A percentile compares a stretch with the other conserved stretches of the same genome.
Conservation (phyloP, 495 filamentous ascomycete species). For the Letharia columbiana region DNA sequence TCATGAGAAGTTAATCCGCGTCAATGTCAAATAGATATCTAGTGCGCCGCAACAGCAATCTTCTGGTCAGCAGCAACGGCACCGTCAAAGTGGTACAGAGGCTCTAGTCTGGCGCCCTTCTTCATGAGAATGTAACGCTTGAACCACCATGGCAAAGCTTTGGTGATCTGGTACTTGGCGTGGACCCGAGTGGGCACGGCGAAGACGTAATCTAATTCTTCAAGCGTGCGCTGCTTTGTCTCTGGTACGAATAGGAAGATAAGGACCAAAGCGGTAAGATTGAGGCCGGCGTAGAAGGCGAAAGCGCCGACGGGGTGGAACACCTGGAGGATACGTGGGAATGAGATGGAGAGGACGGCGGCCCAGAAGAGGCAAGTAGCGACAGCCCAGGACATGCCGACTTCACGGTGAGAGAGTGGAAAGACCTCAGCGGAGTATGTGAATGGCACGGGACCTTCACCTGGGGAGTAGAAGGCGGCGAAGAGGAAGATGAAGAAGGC, state of each 20-base stretch:
- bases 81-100: slow-evolving; percentile 56
- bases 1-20: background rate
- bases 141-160: slow-evolving; percentile 61
- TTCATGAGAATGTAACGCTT: slow-evolving; percentile 55
- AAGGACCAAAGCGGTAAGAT: slow-evolving; percentile 57
- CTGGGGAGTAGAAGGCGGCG: slow-evolving; percentile 58
- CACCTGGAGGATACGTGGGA: slow-evolving; percentile 53
- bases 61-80: slow-evolving; percentile 20
- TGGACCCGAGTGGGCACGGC: slow-evolving; percentile 59
- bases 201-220: slow-evolving; percentile 82
- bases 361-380: slow-evolving; percentile 68
- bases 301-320: slow-evolving; percentile 49
- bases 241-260: slow-evolving; percentile 72
- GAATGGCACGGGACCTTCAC: slow-evolving; percentile 64
- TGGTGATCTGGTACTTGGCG: slow-evolving; percentile 53
- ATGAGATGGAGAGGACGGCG: slow-evolving; percentile 60
- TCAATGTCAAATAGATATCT: background rate
- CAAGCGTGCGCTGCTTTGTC: slow-evolving; percentile 70
- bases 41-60: slow-evolving; percentile 15
- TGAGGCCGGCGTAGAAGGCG: slow-evolving; percentile 57
- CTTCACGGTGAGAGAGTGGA: slow-evolving; percentile 63
- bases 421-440: slow-evolving; percentile 76
- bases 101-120: slow-evolving; percentile 45
- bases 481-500: slow-evolving; percentile 62
- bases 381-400: slow-evolving; percentile 70